Percentiles rank a stretch among this genome's conserved stretches.
phyloP scores from a whole-genome alignment of 2,329 filamentous ascomycete species.

The Juglanconis sp. region DNA sequence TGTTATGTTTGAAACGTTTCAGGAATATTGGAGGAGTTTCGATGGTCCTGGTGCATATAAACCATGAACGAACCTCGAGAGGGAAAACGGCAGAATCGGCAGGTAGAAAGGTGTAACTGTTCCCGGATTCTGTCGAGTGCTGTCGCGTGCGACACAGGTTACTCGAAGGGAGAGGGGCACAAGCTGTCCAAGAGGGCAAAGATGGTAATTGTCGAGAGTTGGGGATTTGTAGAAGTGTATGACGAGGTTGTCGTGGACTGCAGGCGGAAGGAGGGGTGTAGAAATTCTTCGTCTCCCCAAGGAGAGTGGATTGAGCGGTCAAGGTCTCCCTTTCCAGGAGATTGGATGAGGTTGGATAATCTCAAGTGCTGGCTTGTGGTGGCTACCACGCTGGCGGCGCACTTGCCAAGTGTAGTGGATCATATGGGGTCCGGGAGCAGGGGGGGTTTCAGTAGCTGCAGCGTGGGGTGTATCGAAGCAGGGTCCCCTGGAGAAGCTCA shows the following conservation, averaged over 20 bases:
- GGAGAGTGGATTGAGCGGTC: conserved; percentile 1
- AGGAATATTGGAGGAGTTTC: neutral
- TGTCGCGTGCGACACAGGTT: neutral
- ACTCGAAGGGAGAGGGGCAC: neutral
- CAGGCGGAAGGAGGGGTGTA: neutral
- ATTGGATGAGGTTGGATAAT: conserved; percentile 10
- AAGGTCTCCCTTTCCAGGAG: conserved; percentile 17
- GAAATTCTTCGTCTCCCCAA: neutral
- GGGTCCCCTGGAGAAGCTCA: too few relatives aligned
- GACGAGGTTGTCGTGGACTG: neutral
- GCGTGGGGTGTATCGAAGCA: neutral
- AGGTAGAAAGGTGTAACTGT: neutral
- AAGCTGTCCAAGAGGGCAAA: neutral
- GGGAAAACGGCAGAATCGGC: neutral
- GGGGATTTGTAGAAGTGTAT: neutral
- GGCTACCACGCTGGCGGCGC: neutral
- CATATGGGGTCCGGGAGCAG: neutral
- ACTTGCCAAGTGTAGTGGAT: neutral
- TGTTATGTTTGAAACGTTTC: neutral
- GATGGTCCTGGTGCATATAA: too few relatives aligned
- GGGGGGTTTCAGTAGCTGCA: conserved; percentile 10
- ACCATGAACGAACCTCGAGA: neutral
- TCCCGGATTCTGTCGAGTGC: neutral
- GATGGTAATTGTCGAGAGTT: neutral
- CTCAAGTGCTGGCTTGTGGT: neutral